These are phyloP conservation scores for Castanospermum australe DNA, from an alignment of 306 rosid genomes.

Conservation along the genomic window DNA sequence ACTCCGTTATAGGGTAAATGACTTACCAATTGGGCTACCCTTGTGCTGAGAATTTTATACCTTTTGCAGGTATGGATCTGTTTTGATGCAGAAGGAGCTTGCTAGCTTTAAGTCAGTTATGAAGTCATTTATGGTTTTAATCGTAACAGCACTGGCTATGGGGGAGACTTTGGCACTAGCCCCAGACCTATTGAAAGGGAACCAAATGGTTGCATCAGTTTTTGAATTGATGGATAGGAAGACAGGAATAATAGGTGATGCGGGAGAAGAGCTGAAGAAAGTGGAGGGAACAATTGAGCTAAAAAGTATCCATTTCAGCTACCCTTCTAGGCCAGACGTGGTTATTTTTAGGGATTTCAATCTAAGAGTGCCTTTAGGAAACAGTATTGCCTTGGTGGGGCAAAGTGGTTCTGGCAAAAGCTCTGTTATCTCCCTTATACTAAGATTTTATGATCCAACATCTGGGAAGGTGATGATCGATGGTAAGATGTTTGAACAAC, in stretches of 20 bases:
- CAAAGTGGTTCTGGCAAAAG: slow-evolving; percentile 97
- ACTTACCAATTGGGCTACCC: background rate
- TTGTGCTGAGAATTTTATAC: background rate
- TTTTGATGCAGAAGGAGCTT: slow-evolving; percentile 71
- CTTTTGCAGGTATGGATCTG: slow-evolving; percentile 80
- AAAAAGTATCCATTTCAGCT: slow-evolving; percentile 55
- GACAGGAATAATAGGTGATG: slow-evolving; percentile 52
- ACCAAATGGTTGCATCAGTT: slow-evolving; percentile 87
- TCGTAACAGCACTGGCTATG: slow-evolving; percentile 88
- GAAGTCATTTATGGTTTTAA: slow-evolving; percentile 87
- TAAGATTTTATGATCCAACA: slow-evolving; percentile 82
- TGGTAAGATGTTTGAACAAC: slow-evolving; percentile 47
- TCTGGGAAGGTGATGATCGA: slow-evolving; percentile 82
- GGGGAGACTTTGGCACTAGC: slow-evolving; percentile 89
- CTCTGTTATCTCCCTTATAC: slow-evolving; percentile 76
- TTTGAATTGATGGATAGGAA: slow-evolving; percentile 72
- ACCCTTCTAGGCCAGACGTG: slow-evolving; percentile 85
- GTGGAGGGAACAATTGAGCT: slow-evolving; percentile 84
- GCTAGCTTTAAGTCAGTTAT: slow-evolving; percentile 78
- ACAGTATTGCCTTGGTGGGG: slow-evolving; percentile 78
- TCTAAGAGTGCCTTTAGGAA: slow-evolving; percentile 61
- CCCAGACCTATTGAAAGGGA: slow-evolving; percentile 87
- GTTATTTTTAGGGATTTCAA: slow-evolving; percentile 66
- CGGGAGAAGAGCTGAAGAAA: slow-evolving; percentile 58
- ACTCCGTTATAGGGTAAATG: background rate